phyloP scores from a whole-genome alignment of 2,329 filamentous ascomycete species.

The Scedosporium apiospermum region DNA sequence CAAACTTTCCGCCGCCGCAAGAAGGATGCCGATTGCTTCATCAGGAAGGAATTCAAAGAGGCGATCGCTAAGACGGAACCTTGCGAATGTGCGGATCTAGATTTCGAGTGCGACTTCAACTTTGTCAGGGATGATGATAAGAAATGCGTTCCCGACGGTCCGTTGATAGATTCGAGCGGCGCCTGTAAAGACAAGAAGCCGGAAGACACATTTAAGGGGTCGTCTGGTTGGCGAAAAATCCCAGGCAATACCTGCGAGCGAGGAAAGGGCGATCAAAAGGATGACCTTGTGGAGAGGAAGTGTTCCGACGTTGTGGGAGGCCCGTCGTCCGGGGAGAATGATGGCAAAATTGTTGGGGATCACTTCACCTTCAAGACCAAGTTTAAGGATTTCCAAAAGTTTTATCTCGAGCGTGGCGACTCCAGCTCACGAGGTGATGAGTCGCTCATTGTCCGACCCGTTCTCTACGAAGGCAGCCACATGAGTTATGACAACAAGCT shows the following conservation, averaged over 20 bases:
- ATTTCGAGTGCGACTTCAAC: slow-evolving; percentile 97
- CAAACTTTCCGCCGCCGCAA: slow-evolving; percentile 81
- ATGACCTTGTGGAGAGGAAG: slow-evolving; percentile 62
- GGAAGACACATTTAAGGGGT: slow-evolving; percentile 69
- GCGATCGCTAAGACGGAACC: slow-evolving; percentile 58
- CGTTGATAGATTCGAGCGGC: slow-evolving; percentile 57
- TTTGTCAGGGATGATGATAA: slow-evolving; percentile 54
- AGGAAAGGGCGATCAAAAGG: slow-evolving; percentile 52
- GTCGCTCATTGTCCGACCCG: slow-evolving; percentile 50
- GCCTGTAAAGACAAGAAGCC: slow-evolving; percentile 57
- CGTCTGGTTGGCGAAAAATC: slow-evolving; percentile 86
- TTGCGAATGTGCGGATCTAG: slow-evolving; percentile 72
- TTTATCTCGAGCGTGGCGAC: slow-evolving; percentile 72
- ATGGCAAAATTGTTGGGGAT: slow-evolving; percentile 55
- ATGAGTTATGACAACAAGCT: slow-evolving; percentile 43
- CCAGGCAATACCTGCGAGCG: slow-evolving; percentile 69
- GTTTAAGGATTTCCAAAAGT: slow-evolving; percentile 40
- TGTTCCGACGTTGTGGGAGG: slow-evolving; percentile 50
- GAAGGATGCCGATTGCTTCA: slow-evolving; percentile 79
- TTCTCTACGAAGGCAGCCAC: slow-evolving; percentile 19
- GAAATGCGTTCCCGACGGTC: slow-evolving; percentile 59
- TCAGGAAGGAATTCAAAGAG: slow-evolving; percentile 77
- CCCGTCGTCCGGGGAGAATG: slow-evolving; percentile 28
- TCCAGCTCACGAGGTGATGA: slow-evolving; percentile 59
- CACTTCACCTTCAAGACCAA: slow-evolving; percentile 54